phyloP scores from a whole-genome alignment of 1,284 basidiomycete species.

The Volvariella volvacea region DNA sequence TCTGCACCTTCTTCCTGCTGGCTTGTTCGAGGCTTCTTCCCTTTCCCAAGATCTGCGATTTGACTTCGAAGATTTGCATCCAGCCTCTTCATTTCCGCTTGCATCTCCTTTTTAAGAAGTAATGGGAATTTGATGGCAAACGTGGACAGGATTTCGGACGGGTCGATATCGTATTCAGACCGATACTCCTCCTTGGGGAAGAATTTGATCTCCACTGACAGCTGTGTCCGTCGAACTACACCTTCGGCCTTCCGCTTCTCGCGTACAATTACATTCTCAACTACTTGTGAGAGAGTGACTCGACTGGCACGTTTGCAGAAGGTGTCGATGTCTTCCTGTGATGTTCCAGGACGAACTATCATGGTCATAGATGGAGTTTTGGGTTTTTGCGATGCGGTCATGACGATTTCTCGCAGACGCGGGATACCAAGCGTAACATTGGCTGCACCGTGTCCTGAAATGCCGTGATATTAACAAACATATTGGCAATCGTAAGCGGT shows the following conservation, averaged over 20 bases:
- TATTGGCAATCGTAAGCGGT: conserved; percentile 3
- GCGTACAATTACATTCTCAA: conserved; percentile 80
- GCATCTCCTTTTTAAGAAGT: conserved; percentile 84
- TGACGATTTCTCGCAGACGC: conserved; percentile 97
- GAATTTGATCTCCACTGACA: conserved; percentile 80
- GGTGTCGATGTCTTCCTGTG: conserved; percentile 53
- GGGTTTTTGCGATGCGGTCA: conserved; percentile 96
- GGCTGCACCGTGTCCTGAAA: conserved; percentile 87
- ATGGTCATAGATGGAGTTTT: conserved; percentile 99
- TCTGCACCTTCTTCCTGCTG: conserved; percentile 41
- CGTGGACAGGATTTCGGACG: conserved; percentile 67
- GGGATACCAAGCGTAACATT: conserved; percentile 99
- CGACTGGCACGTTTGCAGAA: conserved; percentile 93
- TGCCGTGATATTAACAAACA: conserved; percentile 8
- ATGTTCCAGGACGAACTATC: conserved; percentile 52
- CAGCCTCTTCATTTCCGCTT: conserved; percentile 81
- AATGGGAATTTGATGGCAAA: conserved; percentile 78
- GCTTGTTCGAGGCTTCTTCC: conserved; percentile 42
- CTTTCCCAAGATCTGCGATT: conserved; percentile 79
- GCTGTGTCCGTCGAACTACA: conserved; percentile 71
- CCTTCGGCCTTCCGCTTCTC: conserved; percentile 74
- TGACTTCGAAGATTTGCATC: conserved; percentile 80
- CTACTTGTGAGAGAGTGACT: conserved; percentile 84
- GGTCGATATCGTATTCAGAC: conserved; percentile 79
- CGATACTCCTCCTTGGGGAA: conserved; percentile 85